phyloP scores from a whole-genome alignment of 768 basidiomycete genomes.

The Chalciporus pseudorubinellus region DNA sequence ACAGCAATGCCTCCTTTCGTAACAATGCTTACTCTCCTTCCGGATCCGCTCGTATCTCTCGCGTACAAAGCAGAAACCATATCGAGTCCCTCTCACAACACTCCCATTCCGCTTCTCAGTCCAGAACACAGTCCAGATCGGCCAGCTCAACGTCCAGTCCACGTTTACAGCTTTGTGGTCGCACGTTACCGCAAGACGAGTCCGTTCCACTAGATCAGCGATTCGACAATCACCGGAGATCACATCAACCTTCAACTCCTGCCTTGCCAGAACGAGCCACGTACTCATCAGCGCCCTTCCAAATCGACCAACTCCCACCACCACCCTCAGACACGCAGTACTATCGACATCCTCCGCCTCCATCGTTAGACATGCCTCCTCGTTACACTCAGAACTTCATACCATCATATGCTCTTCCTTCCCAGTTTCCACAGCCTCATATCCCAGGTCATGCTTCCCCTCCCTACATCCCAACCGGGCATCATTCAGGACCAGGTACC shows the following conservation, averaged over 20 bases:
- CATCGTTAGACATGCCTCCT: slow-evolving; percentile 23
- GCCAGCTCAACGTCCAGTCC: slow-evolving; percentile 54
- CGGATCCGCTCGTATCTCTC: slow-evolving; percentile 30
- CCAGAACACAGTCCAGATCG: slow-evolving; percentile 43
- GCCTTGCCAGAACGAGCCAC: slow-evolving; percentile 16
- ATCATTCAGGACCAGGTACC: slow-evolving; percentile 28
- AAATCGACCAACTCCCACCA: slow-evolving; percentile 8
- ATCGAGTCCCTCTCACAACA: slow-evolving; percentile 24
- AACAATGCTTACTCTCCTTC: slow-evolving; percentile 30
- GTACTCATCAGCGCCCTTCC: slow-evolving; percentile 11
- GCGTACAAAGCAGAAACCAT: slow-evolving; percentile 40
- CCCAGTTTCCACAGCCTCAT: slow-evolving; percentile 15
- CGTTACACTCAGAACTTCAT: slow-evolving; percentile 16
- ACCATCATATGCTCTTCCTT: slow-evolving; percentile 16
- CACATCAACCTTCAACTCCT: slow-evolving; percentile 18
- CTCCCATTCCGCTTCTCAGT: slow-evolving; percentile 41
- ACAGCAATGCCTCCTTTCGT: slow-evolving; percentile 30
- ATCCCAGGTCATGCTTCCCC: slow-evolving; percentile 26
- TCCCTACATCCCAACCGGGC: slow-evolving; percentile 16
- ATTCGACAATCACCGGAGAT: slow-evolving; percentile 22
- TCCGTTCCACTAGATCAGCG: slow-evolving; percentile 16
- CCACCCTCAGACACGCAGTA: slow-evolving; percentile 12
- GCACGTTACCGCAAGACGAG: slow-evolving; percentile 44
- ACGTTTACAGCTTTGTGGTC: slow-evolving; percentile 36
- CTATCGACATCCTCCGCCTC: slow-evolving; percentile 21